Evolutionary conservation across 306 rosid species (phyloP).

Genomic region (Corylus avellana): DNA sequence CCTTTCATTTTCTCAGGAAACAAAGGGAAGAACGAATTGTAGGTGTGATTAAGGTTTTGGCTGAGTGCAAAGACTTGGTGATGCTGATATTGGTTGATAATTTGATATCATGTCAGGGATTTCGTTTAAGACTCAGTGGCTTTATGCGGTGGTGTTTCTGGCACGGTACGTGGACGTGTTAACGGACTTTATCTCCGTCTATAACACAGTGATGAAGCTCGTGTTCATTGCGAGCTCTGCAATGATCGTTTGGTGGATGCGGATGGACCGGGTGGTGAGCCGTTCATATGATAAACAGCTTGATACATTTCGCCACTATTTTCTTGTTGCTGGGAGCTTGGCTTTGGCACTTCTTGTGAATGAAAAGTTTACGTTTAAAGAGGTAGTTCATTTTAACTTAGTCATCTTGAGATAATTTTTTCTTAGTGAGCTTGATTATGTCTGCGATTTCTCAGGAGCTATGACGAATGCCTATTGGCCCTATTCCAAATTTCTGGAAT

Average conservation of each 20-base stretch:
- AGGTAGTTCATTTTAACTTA: conserved; percentile 40
- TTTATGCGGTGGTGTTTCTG: conserved; percentile 75
- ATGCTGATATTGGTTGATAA: conserved; percentile 1
- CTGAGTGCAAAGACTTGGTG: neutral
- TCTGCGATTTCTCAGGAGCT: neutral
- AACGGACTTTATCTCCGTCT: conserved; percentile 74
- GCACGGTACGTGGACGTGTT: conserved; percentile 87
- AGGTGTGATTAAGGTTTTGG: neutral
- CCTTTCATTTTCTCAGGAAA: neutral
- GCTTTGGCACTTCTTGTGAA: conserved; percentile 63
- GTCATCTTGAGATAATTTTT: neutral
- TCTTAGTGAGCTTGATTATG: neutral
- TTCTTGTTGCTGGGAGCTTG: conserved; percentile 59
- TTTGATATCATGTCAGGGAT: conserved; percentile 46
- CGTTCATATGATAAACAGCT: conserved; percentile 76
- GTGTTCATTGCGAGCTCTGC: conserved; percentile 74
- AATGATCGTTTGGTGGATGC: conserved; percentile 85
- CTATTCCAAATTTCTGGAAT: neutral
- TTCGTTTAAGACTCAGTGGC: conserved; percentile 96
- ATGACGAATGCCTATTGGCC: neutral
- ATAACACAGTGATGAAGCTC: conserved; percentile 80
- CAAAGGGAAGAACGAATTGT: neutral
- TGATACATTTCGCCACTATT: conserved; percentile 79
- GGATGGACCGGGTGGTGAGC: conserved; percentile 58
- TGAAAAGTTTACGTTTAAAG: conserved; percentile 71